Percentiles rank a stretch among this genome's conserved stretches.
Evolutionary conservation across 306 rosid genomes (phyloP).

Genomic region (Sicyos baderoa): DNA sequence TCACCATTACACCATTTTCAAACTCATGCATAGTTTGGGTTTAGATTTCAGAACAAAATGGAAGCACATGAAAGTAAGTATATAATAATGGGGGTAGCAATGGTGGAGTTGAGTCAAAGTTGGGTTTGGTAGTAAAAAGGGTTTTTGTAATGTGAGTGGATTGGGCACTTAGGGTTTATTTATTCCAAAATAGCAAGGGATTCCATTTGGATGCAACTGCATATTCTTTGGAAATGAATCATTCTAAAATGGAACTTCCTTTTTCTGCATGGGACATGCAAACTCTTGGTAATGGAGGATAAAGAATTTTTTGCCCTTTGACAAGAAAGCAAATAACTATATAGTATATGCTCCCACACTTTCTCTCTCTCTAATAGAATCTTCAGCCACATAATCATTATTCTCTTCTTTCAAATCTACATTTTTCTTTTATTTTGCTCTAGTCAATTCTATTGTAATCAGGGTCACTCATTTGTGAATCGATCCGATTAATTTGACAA

Average conservation of each 20-base stretch:
- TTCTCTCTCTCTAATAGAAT: conserved; percentile 22
- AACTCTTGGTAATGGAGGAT: conserved; percentile 9
- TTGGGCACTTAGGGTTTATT: conserved; percentile 6
- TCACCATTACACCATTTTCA: too few relatives aligned
- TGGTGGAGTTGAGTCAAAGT: conserved; percentile 6
- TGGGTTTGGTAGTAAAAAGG: conserved; percentile 4
- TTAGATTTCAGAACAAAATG: neutral
- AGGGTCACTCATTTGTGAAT: too few relatives aligned
- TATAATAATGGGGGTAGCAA: neutral
- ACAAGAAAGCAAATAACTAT: neutral
- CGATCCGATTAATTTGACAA: too few relatives aligned
- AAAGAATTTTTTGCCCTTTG: neutral
- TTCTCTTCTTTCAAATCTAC: conserved; percentile 22
- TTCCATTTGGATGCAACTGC: conserved; percentile 3
- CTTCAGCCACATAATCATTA: conserved; percentile 35
- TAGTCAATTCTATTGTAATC: neutral
- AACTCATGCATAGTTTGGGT: too few relatives aligned
- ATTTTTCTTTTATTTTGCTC: neutral
- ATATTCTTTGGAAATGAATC: conserved; percentile 6
- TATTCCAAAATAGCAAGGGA: neutral
- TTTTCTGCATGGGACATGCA: conserved; percentile 47
- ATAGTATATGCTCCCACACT: neutral
- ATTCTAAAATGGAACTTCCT: conserved; percentile 14
- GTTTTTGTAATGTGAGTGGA: conserved; percentile 11
- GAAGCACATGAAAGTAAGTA: neutral